Percentiles rank a stretch among this genome's conserved stretches.
Evolutionary conservation across 768 basidiomycete species (phyloP).

Genomic region (Macrocybe gigantea): DNA sequence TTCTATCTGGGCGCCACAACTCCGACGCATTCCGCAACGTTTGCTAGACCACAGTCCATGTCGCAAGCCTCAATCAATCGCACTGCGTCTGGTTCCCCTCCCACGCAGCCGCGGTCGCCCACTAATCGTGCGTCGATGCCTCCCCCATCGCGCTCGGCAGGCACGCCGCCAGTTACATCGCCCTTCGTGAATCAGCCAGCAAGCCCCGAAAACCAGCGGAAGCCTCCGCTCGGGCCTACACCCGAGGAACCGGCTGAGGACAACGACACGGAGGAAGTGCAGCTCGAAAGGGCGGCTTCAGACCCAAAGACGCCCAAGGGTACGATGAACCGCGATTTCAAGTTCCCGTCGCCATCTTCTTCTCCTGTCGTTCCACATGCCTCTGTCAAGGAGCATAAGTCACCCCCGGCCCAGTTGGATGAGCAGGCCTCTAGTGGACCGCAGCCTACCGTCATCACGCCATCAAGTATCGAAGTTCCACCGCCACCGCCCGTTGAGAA

Average conservation of each 20-base stretch:
- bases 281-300: conserved; percentile 17
- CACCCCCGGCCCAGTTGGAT: conserved; percentile 23
- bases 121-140: conserved; percentile 69
- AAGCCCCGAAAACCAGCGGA: conserved; percentile 14
- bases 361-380: conserved; percentile 23
- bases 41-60: conserved; percentile 67
- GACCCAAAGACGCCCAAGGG: conserved; percentile 29
- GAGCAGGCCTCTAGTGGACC: conserved; percentile 10
- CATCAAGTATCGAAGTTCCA: conserved; percentile 69
- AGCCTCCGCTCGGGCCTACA: conserved; percentile 40
- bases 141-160: conserved; percentile 37
- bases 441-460: conserved; percentile 37
- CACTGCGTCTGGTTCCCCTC: conserved; percentile 30
- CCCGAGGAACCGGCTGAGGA: conserved; percentile 44
- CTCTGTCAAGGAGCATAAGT: conserved; percentile 9
- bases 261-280: conserved; percentile 24
- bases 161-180: conserved; percentile 35
- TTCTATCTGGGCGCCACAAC: conserved; percentile 76
- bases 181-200: conserved; percentile 36
- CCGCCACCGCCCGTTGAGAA: conserved; percentile 79
- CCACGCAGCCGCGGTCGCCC: conserved; percentile 24
- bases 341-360: conserved; percentile 49
- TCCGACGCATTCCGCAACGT: conserved; percentile 33
- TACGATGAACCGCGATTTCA: conserved; percentile 75
- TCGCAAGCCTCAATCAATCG: conserved; percentile 57